Evolutionary conservation across 768 basidiomycete species (phyloP).

Genomic region (Russula sp.): DNA sequence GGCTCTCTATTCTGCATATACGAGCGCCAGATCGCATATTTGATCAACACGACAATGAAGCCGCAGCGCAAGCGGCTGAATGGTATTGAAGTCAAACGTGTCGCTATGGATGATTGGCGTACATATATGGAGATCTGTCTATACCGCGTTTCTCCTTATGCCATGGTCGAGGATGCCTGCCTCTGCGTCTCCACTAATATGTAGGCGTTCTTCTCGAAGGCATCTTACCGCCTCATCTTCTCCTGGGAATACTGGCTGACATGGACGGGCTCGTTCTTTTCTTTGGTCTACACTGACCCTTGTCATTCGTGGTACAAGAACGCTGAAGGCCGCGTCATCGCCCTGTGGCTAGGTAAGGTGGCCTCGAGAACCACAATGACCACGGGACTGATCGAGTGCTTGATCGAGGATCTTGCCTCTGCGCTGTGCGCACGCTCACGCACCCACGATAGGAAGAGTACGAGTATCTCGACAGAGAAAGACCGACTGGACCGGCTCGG

Average conservation of each 20-base stretch:
- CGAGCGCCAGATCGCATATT: slow-evolving; percentile 29
- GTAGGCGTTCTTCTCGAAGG: slow-evolving; percentile 18
- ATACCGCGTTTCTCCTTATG: not conserved
- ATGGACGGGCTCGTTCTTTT: not conserved
- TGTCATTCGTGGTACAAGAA: slow-evolving; percentile 30
- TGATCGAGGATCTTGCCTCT: slow-evolving; percentile 7
- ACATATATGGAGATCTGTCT: slow-evolving; percentile 24
- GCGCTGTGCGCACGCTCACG: slow-evolving; percentile 15
- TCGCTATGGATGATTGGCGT: slow-evolving; percentile 30
- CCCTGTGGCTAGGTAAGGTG: slow-evolving; percentile 27
- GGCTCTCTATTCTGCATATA: slow-evolving; percentile 28
- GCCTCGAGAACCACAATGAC: not conserved
- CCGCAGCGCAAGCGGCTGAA: slow-evolving; percentile 30
- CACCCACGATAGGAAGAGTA: slow-evolving; percentile 31
- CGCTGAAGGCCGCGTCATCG: slow-evolving; percentile 28
- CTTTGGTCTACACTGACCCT: slow-evolving; percentile 27
- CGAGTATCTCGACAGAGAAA: slow-evolving; percentile 20
- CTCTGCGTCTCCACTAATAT: not conserved
- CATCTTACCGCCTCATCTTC: not conserved
- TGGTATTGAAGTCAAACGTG: slow-evolving; percentile 27
- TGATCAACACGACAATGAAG: slow-evolving; percentile 27
- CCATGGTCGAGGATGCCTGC: not conserved
- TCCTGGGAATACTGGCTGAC: not conserved
- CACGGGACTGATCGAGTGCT: not conserved
- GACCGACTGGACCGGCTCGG: slow-evolving; percentile 30